Evolutionary conservation across 2,329 filamentous ascomycete species (phyloP), one percentile per base, ranked within the genome.

Genomic region (Elsinoe ampelina): DNA sequence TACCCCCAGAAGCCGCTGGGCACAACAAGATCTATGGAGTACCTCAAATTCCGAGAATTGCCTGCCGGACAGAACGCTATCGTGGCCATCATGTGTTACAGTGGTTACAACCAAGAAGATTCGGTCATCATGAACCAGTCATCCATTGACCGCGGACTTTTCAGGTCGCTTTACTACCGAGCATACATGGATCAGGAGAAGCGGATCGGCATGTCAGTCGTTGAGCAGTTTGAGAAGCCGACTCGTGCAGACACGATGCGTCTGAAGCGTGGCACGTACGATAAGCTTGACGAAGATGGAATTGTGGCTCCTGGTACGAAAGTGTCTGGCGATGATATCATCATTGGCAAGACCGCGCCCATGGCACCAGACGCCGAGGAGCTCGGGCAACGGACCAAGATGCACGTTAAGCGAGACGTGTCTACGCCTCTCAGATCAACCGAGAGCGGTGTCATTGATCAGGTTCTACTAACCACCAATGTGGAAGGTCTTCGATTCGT

Each of bases 41-140:
- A 95, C 72, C 78, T 98, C 65, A 95, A 95, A 68, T 98, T 98
- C 84, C 83, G 93, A 73, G 93, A 98, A 72, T 77, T 98, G 58
- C 93, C 93, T 15, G 93, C 93, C 13, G 93, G 93, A 2, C 93
- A 98, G 71, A 98, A 98, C 67, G 93, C 93, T 17, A 98, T 98
- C 65, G 93, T 98, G 11, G 95, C 93, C 39, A 98, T 98, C 73
- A 85, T 90, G 59, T 95, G 88, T 71, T 98, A 98, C 74, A 95
- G 91, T 56, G 93, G 93, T 59, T 98, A 98, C 78, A 98, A 98
- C 73, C 95, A 98, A 71, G 93, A 98, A 89, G 93, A 98, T 83
- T 98, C 93, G 63, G 92, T 98, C 63, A 95, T 98, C 67, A 97
- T 98, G 93, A 98, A 98, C 72, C 93, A 98, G 76, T 96, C 90